A percentile compares a stretch with the other conserved stretches of the same genome.
Conservation (phyloP, 2,329 filamentous ascomycete species). For the Calonectria pseudoturangicola region DNA sequence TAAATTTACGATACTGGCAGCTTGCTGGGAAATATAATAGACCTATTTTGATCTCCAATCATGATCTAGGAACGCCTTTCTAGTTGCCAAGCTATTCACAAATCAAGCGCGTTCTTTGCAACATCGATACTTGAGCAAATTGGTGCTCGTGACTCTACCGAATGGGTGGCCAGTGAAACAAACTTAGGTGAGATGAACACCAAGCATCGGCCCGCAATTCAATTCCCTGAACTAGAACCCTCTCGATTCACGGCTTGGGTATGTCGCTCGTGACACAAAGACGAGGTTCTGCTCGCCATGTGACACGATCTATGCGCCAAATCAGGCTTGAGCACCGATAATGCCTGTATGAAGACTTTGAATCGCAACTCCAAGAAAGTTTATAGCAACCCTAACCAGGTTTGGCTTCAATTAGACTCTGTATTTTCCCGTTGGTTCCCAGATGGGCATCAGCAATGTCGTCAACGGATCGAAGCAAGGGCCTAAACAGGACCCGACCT, state of each 20-base stretch:
- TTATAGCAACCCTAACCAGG: conserved; percentile 7
- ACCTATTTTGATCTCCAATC: no score
- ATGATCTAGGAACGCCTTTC: no score
- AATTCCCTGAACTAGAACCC: background rate
- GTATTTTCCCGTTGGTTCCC: conserved; percentile 13
- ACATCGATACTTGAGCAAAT: background rate
- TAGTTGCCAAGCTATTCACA: no score
- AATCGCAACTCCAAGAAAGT: conserved; percentile 6
- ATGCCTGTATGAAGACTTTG: conserved; percentile 7
- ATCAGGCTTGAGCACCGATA: conserved; percentile 2
- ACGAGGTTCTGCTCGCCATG: conserved; percentile 15
- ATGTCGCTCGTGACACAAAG: conserved; percentile 7
- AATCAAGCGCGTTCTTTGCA: no score
- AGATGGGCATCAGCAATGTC: conserved; percentile 23
- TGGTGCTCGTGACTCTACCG: background rate
- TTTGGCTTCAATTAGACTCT: conserved; percentile 21
- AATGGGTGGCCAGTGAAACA: background rate
- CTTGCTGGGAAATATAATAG: no score
- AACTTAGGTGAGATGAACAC: no score
- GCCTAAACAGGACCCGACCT: conserved; percentile 30
- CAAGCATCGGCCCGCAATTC: background rate
- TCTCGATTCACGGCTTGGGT: background rate
- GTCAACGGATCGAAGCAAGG: conserved; percentile 29
- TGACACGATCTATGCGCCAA: background rate
- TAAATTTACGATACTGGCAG: no score